Evolutionary conservation across 495 filamentous ascomycete genomes (phyloP).

Genomic region (Pyrenula aspistea): DNA sequence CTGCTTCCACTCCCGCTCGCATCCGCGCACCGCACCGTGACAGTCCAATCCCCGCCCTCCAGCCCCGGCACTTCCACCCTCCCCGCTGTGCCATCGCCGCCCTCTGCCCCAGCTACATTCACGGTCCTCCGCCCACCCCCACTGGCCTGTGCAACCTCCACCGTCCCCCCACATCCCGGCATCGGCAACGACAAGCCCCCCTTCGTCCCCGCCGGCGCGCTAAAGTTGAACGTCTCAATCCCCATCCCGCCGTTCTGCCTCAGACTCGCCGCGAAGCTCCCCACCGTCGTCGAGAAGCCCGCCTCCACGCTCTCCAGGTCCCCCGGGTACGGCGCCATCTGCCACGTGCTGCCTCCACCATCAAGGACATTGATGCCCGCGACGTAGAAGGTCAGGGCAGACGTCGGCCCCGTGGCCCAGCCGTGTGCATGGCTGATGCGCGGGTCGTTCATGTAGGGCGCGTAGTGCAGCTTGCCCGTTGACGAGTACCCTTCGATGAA

Average conservation of each 20-base stretch:
- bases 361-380: constrained; percentile 34
- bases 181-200: constrained; percentile 14
- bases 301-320: constrained; percentile 34
- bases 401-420: constrained; percentile 45
- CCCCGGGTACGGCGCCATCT: constrained; percentile 31
- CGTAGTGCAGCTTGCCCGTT: constrained; percentile 42
- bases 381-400: constrained; percentile 31
- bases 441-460: constrained; percentile 38
- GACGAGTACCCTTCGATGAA: constrained; percentile 47
- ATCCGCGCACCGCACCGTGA: too few species aligned
- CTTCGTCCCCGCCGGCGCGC: constrained; percentile 21
- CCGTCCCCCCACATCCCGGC: constrained; percentile 9
- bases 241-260: constrained; percentile 14
- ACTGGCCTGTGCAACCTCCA: constrained; percentile 1
- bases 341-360: constrained; percentile 28
- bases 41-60: not conserved
- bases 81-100: not conserved
- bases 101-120: not conserved
- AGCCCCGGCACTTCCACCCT: not conserved
- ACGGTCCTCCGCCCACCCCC: not conserved
- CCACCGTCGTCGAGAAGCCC: constrained; percentile 34
- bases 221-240: constrained; percentile 19
- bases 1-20: too few species aligned
- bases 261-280: constrained; percentile 21
- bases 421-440: constrained; percentile 47